phyloP scores from a whole-genome alignment of 768 basidiomycete genomes.

The Steccherinum ochraceum region DNA sequence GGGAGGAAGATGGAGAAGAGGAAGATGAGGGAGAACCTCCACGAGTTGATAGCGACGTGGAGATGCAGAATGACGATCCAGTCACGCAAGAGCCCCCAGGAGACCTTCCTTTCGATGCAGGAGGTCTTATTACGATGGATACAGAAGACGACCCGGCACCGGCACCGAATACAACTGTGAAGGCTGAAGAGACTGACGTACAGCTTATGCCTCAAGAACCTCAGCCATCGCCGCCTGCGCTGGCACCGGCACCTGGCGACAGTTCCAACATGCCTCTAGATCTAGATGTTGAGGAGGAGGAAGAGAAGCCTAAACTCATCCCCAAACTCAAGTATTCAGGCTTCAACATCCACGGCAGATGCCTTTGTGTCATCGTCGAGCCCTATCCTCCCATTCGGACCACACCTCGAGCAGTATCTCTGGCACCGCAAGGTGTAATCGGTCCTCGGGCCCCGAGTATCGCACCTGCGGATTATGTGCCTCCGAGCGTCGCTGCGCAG shows the following conservation, averaged over 20 bases:
- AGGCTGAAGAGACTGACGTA: slow-evolving; percentile 3
- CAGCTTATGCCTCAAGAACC: slow-evolving; percentile 3
- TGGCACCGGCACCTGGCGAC: neutral
- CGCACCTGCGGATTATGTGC: slow-evolving; percentile 25
- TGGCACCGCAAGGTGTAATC: slow-evolving; percentile 23
- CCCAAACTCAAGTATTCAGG: slow-evolving; percentile 65
- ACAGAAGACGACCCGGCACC: neutral
- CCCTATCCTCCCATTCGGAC: slow-evolving; percentile 60
- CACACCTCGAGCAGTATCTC: slow-evolving; percentile 26
- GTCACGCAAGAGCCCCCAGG: neutral
- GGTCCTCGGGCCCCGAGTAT: slow-evolving; percentile 26
- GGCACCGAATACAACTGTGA: neutral
- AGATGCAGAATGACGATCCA: neutral
- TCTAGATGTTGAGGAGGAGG: slow-evolving; percentile 48
- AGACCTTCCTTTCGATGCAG: slow-evolving; percentile 1
- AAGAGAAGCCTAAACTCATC: slow-evolving; percentile 65
- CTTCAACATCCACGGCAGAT: slow-evolving; percentile 64
- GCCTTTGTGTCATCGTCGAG: slow-evolving; percentile 78
- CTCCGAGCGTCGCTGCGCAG: slow-evolving; percentile 18
- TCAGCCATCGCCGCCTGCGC: neutral
- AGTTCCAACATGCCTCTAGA: slow-evolving; percentile 16
- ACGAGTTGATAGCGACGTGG: slow-evolving; percentile 2
- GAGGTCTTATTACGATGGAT: slow-evolving; percentile 7
- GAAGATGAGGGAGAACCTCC: slow-evolving; percentile 10
- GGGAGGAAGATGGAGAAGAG: slow-evolving; percentile 21